Evolutionary conservation across 352 stramenopile genomes (phyloP).

Genomic region (Achlya hypogyna): DNA sequence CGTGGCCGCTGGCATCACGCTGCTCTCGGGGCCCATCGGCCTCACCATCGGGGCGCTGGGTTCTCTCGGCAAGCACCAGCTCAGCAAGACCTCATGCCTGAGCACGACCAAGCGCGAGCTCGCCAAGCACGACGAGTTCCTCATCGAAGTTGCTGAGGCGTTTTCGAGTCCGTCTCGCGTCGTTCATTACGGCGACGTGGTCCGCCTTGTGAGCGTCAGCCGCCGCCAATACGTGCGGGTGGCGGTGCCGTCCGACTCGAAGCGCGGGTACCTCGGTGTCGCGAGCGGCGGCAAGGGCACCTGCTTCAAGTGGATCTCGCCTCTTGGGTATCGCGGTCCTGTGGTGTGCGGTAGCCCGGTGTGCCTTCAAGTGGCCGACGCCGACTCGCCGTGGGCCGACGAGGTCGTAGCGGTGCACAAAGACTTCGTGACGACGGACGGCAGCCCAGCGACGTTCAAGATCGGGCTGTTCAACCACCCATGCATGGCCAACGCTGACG

Average conservation of each 20-base stretch:
- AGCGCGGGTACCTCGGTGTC: conserved; percentile 45
- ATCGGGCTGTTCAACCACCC: conserved; percentile 25
- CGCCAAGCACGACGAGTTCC: conserved; percentile 28
- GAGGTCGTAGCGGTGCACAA: conserved; percentile 41
- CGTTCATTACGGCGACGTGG: conserved; percentile 41
- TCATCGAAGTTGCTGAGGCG: conserved; percentile 47
- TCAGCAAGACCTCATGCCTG: conserved; percentile 53
- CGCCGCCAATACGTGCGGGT: conserved; percentile 41
- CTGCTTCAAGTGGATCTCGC: conserved; percentile 46
- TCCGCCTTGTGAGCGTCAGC: conserved; percentile 41
- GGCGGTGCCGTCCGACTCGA: conserved; percentile 35
- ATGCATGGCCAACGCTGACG: conserved; percentile 26
- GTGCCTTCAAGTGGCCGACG: conserved; percentile 44
- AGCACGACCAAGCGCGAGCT: background rate
- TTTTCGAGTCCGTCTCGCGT: conserved; percentile 35
- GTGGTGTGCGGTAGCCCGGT: conserved; percentile 44
- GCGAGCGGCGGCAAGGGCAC: conserved; percentile 24
- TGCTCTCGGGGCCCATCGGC: conserved; percentile 40
- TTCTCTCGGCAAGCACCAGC: conserved; percentile 45
- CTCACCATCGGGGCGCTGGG: conserved; percentile 44
- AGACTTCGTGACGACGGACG: conserved; percentile 41
- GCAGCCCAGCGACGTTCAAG: conserved; percentile 39
- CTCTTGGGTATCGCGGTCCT: conserved; percentile 32
- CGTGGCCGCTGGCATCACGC: conserved; percentile 39
- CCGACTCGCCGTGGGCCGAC: conserved; percentile 29